Evolutionary conservation across 83 land plant genomes (phyloP).

Genomic region (Thuja plicata): DNA sequence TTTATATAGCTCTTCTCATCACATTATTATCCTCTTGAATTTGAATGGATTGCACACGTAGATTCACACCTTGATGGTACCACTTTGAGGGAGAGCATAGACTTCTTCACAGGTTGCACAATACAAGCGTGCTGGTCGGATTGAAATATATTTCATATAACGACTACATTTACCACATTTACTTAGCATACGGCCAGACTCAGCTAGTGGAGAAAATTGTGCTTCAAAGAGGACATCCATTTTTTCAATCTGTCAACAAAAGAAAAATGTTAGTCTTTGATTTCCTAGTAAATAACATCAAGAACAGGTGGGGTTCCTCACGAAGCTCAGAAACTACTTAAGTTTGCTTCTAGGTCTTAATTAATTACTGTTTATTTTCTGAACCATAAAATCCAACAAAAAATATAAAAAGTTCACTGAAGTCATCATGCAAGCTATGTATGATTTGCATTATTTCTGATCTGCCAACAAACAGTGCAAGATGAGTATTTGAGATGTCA

Average conservation of each 20-base stretch:
- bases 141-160: constrained; percentile 91
- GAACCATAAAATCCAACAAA: not conserved
- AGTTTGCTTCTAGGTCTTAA: not conserved
- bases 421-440: not conserved
- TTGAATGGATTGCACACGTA: constrained; percentile 1
- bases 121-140: constrained; percentile 82
- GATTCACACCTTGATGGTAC: constrained; percentile 72
- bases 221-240: constrained; percentile 99
- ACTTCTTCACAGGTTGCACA: constrained; percentile 96
- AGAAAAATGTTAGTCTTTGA: not conserved
- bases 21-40: not conserved
- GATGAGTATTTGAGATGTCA: not conserved
- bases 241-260: constrained; percentile 67
- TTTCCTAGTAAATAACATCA: not conserved
- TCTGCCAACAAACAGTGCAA: constrained; percentile 40
- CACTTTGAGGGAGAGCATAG: constrained; percentile 86
- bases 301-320: not conserved
- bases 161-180: constrained; percentile 96
- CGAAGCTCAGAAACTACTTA: not conserved
- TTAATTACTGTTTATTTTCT: not conserved
- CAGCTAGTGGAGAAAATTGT: constrained; percentile 93
- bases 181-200: constrained; percentile 82
- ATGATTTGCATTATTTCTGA: constrained; percentile 80
- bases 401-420: too few relatives aligned
- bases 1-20: not conserved